Conservation (phyloP, 73 alveolate species). For the Uronychia setigera region DNA sequence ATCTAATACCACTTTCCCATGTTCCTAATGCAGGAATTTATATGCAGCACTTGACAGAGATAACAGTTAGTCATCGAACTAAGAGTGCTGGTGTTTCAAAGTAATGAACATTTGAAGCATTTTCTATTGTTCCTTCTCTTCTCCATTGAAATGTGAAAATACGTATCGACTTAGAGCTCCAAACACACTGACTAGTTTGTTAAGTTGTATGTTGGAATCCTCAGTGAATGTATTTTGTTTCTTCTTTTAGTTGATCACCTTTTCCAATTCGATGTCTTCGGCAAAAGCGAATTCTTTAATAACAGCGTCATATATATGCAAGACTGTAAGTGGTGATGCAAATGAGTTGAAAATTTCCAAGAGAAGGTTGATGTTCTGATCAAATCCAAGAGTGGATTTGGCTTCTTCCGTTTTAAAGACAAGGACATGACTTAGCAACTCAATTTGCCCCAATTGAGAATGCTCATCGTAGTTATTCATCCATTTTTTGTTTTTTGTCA, state of each 20-base stretch:
- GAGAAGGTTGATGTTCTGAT: background rate
- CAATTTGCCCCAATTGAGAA: background rate
- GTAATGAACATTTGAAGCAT: background rate
- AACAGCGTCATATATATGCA: background rate
- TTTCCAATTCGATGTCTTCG: background rate
- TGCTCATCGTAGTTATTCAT: background rate
- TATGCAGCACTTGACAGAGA: background rate
- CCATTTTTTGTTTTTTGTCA: background rate
- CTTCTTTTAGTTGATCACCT: background rate
- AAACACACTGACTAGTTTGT: background rate
- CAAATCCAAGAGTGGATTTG: background rate
- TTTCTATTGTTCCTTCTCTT: background rate
- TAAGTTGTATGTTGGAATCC: background rate
- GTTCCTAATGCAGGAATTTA: background rate
- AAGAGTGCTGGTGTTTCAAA: background rate
- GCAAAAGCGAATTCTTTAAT: background rate
- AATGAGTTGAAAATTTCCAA: background rate
- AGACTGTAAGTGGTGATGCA: background rate
- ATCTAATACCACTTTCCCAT: background rate
- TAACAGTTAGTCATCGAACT: background rate
- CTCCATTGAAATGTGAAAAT: no score
- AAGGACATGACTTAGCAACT: background rate
- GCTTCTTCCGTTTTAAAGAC: background rate
- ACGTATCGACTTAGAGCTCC: background rate
- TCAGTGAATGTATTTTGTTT: background rate